Base-by-base conservation (phyloP, 306 rosid species). In the Acacia confusa region DNA sequence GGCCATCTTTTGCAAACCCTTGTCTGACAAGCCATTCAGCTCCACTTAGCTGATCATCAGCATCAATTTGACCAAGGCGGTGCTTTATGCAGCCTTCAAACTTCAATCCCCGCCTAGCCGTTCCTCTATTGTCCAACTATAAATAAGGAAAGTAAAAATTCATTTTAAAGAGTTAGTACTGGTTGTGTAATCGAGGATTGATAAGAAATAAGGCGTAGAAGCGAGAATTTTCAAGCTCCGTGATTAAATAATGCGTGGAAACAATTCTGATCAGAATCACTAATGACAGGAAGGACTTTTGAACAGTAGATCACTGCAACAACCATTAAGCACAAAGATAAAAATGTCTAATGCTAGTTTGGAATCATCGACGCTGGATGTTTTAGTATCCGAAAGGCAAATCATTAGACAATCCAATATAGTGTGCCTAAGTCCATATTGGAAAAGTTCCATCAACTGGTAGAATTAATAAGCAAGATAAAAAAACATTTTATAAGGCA, bases 91-190 rank as follows among this genome's bases (percentile, higher is more conserved):
- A 74, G 82, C 94, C 90, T 87, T 96, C 99, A 34, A 96, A 96
- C 84, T 88, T 90, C 82, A 96, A 88, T 44, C 99, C 99, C 13
- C 98, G 92, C 69, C 99, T 85, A 6, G 98, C 92, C 50, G 91
- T 91, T 85, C 99, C 99, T 88, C 97, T 87, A 57, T 96, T 96
- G 87, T 96, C 99, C 45, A 96, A 79, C 99, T 96, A 93, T 78
- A 81, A 77, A 73, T 67, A 75, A 75, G 63, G 72, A 82, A 72
- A 41, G 25, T 41, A 81, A 60, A 28, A 27, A 64, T 48, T 74
- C 14, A 70, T 36, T 47, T 30, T 28, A 48, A 36, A 22, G 61
- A 80, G 77, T 66, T 67, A 24, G 70, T 78, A 52, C 19, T 10
- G 34, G 67, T 65, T 74, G 61, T 67, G 66, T 13, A 70, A 45